A percentile compares a stretch with the other conserved stretches of the same genome.
phyloP scores from a whole-genome alignment of 2,329 filamentous ascomycete species.

The Grosmannia clavigera region DNA sequence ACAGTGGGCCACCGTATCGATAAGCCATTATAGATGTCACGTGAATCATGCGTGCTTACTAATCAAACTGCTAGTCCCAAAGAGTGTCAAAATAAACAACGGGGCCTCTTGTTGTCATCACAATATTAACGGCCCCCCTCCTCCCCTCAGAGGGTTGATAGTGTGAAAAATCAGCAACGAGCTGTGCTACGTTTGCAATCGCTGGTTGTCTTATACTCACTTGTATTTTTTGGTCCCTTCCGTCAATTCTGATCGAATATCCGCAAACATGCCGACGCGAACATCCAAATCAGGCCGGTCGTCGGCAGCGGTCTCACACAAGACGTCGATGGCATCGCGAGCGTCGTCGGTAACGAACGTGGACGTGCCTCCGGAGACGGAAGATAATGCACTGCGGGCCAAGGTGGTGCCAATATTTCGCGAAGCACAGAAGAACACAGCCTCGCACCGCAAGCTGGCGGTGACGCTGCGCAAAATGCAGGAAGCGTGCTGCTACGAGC shows the following conservation, averaged over 20 bases:
- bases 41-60: not conserved
- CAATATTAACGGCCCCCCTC: not conserved
- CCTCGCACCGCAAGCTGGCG: conserved; percentile 78
- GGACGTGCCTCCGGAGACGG: conserved; percentile 58
- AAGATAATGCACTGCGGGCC: conserved; percentile 56
- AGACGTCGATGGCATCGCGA: conserved; percentile 33
- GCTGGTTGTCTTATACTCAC: not conserved
- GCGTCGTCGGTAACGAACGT: conserved; percentile 27
- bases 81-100: conserved; percentile 11
- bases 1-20: conserved; percentile 6
- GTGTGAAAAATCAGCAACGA: not conserved
- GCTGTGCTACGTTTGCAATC: not conserved
- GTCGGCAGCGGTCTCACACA: conserved; percentile 25
- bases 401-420: conserved; percentile 63
- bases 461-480: conserved; percentile 84
- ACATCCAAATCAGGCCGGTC: conserved; percentile 31
- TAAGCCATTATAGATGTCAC: conserved; percentile 6
- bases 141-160: not conserved
- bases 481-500: conserved; percentile 65
- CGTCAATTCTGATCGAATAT: not conserved
- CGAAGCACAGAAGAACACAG: conserved; percentile 79
- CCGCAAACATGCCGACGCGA: conserved; percentile 34
- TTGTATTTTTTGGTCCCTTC: not conserved
- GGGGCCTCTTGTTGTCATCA: not conserved
- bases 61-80: conserved; percentile 7